These are phyloP conservation scores for Conoideocrella luteorostrata DNA, from an alignment of 2,329 filamentous ascomycete genomes.

Conservation along the genomic window DNA sequence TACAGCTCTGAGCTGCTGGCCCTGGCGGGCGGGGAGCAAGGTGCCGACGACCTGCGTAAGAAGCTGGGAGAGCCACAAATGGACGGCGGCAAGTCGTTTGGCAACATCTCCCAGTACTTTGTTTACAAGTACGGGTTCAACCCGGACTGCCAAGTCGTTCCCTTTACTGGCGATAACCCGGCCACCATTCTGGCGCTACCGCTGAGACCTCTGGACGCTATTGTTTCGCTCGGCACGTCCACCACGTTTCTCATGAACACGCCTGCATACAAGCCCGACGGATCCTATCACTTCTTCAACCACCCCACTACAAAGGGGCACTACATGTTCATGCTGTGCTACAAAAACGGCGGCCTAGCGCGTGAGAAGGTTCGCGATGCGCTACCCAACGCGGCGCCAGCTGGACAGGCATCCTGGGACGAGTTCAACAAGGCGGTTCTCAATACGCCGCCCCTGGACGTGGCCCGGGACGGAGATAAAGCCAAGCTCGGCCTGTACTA, in stretches of 20 bases:
- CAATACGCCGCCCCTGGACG: conserved; percentile 61
- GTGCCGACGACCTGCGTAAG: conserved; percentile 55
- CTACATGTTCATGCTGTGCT: conserved; percentile 99
- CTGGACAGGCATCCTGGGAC: conserved; percentile 58
- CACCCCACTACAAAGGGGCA: conserved; percentile 84
- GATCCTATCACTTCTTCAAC: conserved; percentile 96
- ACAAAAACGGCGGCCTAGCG: conserved; percentile 94
- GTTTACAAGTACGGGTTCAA: conserved; percentile 71
- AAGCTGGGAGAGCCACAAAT: conserved; percentile 77
- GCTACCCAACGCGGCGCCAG: conserved; percentile 50
- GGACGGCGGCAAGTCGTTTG: conserved; percentile 76
- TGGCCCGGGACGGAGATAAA: conserved; percentile 44
- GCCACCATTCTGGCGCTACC: conserved; percentile 90
- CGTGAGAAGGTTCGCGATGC: conserved; percentile 83
- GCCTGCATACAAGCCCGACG: conserved; percentile 81
- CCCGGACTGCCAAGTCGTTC: conserved; percentile 66
- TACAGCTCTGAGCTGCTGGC: conserved; percentile 73
- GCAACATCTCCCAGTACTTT: conserved; percentile 72
- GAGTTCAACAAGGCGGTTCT: conserved; percentile 71
- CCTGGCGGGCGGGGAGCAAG: conserved; percentile 62
- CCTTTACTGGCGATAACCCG: conserved; percentile 94
- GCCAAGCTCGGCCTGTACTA: conserved; percentile 93
- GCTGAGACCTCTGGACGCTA: conserved; percentile 80
- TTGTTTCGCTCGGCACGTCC: conserved; percentile 89
- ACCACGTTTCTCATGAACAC: conserved; percentile 98